Evolutionary conservation across 2,329 filamentous ascomycete species (phyloP), one percentile per base, ranked within the genome.

Genomic region (Paradendryphiella salina): DNA sequence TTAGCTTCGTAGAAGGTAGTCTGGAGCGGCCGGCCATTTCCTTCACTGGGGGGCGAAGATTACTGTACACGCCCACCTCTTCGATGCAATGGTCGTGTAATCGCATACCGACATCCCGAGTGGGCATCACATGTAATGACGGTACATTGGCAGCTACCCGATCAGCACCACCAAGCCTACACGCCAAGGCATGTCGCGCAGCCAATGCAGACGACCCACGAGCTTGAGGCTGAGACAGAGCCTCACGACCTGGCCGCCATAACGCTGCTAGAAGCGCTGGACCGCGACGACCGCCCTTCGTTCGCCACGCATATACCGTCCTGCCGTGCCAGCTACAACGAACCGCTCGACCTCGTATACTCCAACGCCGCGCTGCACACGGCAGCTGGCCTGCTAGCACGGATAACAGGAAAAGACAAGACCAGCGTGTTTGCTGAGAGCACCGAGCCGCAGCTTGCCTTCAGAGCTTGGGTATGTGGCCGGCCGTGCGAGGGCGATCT

Each of bases 391-490:
- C 47, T 72, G 15, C 34, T 65, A 33, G 48, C 37, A 5, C 56
- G 53, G 28, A 47, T 71, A 11, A 52, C 47, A 4, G 65, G 65
- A 14, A 42, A 55, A n/a, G 47, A 60, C 6, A 38, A 48, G 8
- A 45, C 38, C 2, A 45, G 40, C 15, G 23, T 63, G 6, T 66
- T 65, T 17, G 46, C 54, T 1, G 50, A 62, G 17, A 53, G 51
- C 28, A 39, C 48, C 0, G 52, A 52, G n/a, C 39, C 56, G 9
- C 60, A 68, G 13, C 39, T 50, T 6, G 61, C 60, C 17, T 73
- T 71, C 52, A 52, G 57, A 15, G 56, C 57, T 13, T 73, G 70
- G 70, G 45, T 67, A 18, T 43, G 59, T 21, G 57, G 57, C 1
- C 40, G 54, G 2, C 23, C 41, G 0, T 51, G 57, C 14, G 53